A percentile compares a stretch with the other conserved stretches of the same genome.
phyloP scores from a whole-genome alignment of 345 rosid genomes.

The Toxicodendron radicans region DNA sequence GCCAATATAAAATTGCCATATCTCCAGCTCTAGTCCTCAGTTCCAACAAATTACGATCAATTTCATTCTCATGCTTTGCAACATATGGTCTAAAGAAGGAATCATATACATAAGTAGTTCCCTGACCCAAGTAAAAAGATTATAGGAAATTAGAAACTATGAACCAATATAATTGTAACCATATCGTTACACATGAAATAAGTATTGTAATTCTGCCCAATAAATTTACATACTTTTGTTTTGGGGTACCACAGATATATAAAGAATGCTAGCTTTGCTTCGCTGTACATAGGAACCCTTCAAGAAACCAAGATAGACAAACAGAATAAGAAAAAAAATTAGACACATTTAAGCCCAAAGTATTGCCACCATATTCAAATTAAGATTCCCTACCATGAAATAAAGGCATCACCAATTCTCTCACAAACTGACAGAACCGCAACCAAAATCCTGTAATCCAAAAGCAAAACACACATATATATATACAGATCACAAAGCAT shows the following conservation, averaged over 20 bases:
- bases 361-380: neutral
- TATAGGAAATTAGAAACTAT: neutral
- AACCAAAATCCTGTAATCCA: conserved; percentile 60
- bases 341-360: neutral
- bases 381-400: conserved; percentile 52
- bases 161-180: neutral
- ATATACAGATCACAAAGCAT: neutral
- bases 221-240: conserved; percentile 38
- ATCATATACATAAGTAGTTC: conserved; percentile 65
- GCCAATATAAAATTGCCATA: conserved; percentile 51
- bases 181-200: neutral
- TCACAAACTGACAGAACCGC: conserved; percentile 59
- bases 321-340: conserved; percentile 5
- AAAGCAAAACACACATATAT: neutral
- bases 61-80: conserved; percentile 62
- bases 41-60: conserved; percentile 59
- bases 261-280: conserved; percentile 64
- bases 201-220: neutral
- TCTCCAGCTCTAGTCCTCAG: conserved; percentile 58
- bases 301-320: conserved; percentile 23
- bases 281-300: conserved; percentile 77
- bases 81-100: conserved; percentile 62
- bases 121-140: conserved; percentile 35
- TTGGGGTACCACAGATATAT: conserved; percentile 73
- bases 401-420: conserved; percentile 60